Base-by-base conservation (phyloP, 1,284 basidiomycete species). In the Puccinia hordei region DNA sequence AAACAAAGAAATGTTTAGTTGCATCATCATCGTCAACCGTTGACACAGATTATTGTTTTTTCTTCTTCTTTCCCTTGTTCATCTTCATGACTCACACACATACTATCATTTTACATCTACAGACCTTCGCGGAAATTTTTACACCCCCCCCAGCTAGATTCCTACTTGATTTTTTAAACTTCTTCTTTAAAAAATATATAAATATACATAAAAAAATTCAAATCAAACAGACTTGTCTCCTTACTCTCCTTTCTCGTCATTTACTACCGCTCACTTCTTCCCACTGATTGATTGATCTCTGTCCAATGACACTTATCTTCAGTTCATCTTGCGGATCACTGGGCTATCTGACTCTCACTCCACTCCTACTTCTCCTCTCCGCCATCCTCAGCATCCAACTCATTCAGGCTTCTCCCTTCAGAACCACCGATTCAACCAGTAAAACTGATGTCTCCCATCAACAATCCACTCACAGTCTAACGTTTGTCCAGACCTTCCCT, bases 301-400 rank as follows among this genome's bases (percentile, higher is more conserved):
- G 30, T 59, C n/a, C 57, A 59, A 59, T 59, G 57, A 59, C 57
- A 59, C 24, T 59, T 59, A 17, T 33, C 30, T 59, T 59, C 30
- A n/a, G 57, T 59, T 59, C 57, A 59, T 59, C 57, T 59, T 59
- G 57, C 24, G 57, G 57, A 33, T 59, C 30, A 59, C 30, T 10
- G 4, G 12, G 24, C 22, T 59, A 59, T 59, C 24, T 33, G 24
- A 59, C 57, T 33, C 24, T 24, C 24, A 27, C 30, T 27, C 57
- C 12, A 59, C 24, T 33, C 30, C 30, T 59, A 59, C 57, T 59
- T n/a, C 24, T 59, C 30, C 24, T 59, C 57, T 59, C 57, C 6
- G 22, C 30, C 24, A 59, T 59, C 24, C 8, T n/a, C 57, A 33
- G 12, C 30, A 24, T 59, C 24, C 57, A 33, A 33, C 2, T 27